Percentiles rank a stretch among this genome's conserved stretches.
These are phyloP conservation scores for Malassezia caprae DNA, from an alignment of 1,284 basidiomycete species.

Conservation along the genomic window DNA sequence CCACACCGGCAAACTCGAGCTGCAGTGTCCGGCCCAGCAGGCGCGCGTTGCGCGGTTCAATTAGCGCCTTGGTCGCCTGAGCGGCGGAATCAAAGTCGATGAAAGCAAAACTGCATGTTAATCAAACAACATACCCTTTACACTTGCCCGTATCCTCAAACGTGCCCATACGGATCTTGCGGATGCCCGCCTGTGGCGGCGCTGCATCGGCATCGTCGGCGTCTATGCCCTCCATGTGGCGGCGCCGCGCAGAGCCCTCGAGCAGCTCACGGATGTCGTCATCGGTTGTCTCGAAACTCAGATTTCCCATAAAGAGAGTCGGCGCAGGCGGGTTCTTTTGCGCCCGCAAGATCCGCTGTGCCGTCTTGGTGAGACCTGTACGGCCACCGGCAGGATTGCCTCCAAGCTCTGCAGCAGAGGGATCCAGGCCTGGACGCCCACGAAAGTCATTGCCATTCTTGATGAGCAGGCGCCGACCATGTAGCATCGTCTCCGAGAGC, in stretches of 20 bases:
- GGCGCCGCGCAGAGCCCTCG: slow-evolving; percentile 49
- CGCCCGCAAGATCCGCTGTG: slow-evolving; percentile 65
- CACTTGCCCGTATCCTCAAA: slow-evolving; percentile 87
- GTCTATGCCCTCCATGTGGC: slow-evolving; percentile 20
- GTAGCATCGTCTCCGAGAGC: slow-evolving; percentile 67
- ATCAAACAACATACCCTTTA: slow-evolving; percentile 64
- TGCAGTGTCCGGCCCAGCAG: slow-evolving; percentile 73
- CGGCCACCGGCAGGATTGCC: slow-evolving; percentile 22
- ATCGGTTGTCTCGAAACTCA: slow-evolving; percentile 71
- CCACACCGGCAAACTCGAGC: slow-evolving; percentile 76
- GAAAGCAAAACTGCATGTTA: slow-evolving; percentile 68
- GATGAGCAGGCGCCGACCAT: slow-evolving; percentile 79
- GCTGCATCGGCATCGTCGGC: slow-evolving; percentile 47
- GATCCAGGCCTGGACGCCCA: slow-evolving; percentile 46
- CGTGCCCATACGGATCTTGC: slow-evolving; percentile 81
- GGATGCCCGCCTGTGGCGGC: slow-evolving; percentile 56
- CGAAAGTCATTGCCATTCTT: slow-evolving; percentile 63
- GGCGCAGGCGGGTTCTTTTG: slow-evolving; percentile 75
- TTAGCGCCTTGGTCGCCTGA: slow-evolving; percentile 69
- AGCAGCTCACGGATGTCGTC: slow-evolving; percentile 63
- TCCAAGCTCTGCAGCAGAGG: slow-evolving; percentile 19
- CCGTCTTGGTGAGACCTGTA: slow-evolving; percentile 59
- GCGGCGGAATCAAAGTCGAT: slow-evolving; percentile 74
- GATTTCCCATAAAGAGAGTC: slow-evolving; percentile 78
- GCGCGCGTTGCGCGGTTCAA: slow-evolving; percentile 72